phyloP scores from a whole-genome alignment of 495 filamentous ascomycete species.

The Aspergillus carlsbadensis region DNA sequence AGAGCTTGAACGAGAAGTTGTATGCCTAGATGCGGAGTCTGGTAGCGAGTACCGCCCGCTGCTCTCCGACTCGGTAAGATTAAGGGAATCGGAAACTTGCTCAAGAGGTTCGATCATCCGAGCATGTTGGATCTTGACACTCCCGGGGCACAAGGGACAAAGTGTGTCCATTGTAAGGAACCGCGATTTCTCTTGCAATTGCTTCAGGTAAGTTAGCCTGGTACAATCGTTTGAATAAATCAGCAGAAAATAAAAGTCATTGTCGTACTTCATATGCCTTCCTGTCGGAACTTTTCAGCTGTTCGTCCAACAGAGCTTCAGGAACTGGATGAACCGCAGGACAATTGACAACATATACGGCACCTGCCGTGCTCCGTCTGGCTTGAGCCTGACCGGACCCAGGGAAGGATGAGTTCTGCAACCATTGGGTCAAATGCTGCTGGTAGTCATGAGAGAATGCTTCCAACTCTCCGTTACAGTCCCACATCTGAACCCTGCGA shows the following conservation, averaged over 20 bases:
- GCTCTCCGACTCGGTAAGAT: slow-evolving; percentile 15
- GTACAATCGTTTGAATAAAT: not conserved
- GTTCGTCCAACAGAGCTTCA: slow-evolving; percentile 22
- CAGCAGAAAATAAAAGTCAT: not conserved
- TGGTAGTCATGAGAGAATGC: slow-evolving; percentile 28
- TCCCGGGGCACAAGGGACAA: slow-evolving; percentile 26
- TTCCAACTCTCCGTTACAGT: slow-evolving; percentile 29
- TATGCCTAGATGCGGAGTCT: slow-evolving; percentile 18
- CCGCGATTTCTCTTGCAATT: slow-evolving; percentile 19
- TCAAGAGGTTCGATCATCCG: slow-evolving; percentile 25
- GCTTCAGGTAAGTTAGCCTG: slow-evolving; percentile 13
- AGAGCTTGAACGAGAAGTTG: slow-evolving; percentile 24
- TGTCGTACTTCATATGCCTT: slow-evolving; percentile 23
- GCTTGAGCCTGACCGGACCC: not conserved
- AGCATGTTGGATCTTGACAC: slow-evolving; percentile 21
- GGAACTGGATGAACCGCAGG: slow-evolving; percentile 26
- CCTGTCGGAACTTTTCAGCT: slow-evolving; percentile 18
- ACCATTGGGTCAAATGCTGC: slow-evolving; percentile 25
- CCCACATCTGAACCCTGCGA: slow-evolving; percentile 29
- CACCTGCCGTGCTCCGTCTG: slow-evolving; percentile 8
- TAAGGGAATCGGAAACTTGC: slow-evolving; percentile 18
- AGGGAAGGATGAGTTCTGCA: slow-evolving; percentile 21
- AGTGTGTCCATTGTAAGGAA: slow-evolving; percentile 20
- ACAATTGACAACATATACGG: slow-evolving; percentile 27
- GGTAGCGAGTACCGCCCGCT: slow-evolving; percentile 16